These are phyloP conservation scores for Neurospora sp. DNA, from an alignment of 495 filamentous ascomycete genomes.

Conservation along the genomic window DNA sequence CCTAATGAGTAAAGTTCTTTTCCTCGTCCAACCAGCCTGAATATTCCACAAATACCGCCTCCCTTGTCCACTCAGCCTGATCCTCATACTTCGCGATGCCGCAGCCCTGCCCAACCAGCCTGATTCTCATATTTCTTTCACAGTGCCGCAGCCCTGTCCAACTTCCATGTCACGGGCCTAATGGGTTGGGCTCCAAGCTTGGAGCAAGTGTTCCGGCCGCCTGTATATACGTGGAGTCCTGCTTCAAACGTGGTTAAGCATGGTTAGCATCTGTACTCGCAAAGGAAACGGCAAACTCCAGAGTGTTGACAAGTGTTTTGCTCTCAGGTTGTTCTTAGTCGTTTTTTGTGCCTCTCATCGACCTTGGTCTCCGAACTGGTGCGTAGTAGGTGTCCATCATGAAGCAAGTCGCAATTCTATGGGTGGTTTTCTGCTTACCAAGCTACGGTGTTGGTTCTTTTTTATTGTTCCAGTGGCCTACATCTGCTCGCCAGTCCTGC, in stretches of 20 bases:
- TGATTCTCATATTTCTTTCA: too few species aligned
- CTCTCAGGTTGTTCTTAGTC: not conserved
- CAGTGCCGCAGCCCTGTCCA: not conserved
- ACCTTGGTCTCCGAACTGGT: not conserved
- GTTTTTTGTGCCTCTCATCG: not conserved
- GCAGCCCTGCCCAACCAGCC: not conserved
- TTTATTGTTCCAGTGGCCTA: not conserved
- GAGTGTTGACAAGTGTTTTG: not conserved
- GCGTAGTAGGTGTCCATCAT: not conserved
- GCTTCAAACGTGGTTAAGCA: not conserved
- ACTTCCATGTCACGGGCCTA: not conserved
- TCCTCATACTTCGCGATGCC: not conserved
- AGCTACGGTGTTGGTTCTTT: not conserved
- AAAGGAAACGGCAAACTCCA: not conserved
- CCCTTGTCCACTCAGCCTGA: too few species aligned
- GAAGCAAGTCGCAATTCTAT: not conserved
- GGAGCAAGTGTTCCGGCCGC: not conserved
- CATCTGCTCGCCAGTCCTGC: not conserved
- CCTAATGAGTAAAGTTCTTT: not conserved
- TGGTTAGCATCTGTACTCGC: not conserved
- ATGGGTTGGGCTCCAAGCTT: not conserved
- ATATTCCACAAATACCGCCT: not conserved
- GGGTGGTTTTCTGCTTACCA: not conserved
- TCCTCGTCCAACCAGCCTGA: not conserved
- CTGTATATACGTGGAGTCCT: not conserved